These are phyloP conservation scores for Podospora appendiculata DNA, from an alignment of 495 filamentous ascomycete species.

Conservation along the genomic window DNA sequence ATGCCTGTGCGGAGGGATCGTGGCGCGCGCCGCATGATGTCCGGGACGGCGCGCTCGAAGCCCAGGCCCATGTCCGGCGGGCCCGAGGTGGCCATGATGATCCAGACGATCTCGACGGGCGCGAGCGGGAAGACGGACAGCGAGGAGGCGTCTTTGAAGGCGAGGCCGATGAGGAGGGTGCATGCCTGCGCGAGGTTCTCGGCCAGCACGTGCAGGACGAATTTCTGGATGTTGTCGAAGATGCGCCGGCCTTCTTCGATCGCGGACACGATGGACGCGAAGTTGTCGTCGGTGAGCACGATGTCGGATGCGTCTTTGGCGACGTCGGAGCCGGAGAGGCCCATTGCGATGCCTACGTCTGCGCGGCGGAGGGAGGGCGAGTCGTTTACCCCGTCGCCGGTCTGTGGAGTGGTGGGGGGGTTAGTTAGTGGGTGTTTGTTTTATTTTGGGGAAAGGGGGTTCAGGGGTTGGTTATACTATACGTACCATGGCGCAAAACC, in stretches of 20 bases:
- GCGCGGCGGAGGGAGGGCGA: conserved; percentile 67
- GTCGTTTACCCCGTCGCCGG: conserved; percentile 79
- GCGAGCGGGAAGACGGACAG: conserved; percentile 69
- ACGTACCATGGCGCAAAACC: conserved; percentile 48
- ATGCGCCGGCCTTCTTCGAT: conserved; percentile 68
- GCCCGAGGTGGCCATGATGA: conserved; percentile 69
- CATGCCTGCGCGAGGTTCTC: conserved; percentile 72
- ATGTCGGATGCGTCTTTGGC: conserved; percentile 83
- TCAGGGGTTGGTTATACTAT: background rate
- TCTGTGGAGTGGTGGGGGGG: conserved; percentile 16
- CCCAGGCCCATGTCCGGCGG: conserved; percentile 71
- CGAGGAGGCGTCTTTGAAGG: conserved; percentile 55
- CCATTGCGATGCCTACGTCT: conserved; percentile 84
- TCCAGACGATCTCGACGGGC: conserved; percentile 70
- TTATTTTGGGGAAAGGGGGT: background rate
- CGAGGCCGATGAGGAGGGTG: conserved; percentile 60
- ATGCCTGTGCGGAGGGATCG: conserved; percentile 57
- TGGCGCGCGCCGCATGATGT: conserved; percentile 65
- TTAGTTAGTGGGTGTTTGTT: background rate
- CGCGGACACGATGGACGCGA: conserved; percentile 66
- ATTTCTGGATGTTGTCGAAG: conserved; percentile 80
- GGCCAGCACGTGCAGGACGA: conserved; percentile 64
- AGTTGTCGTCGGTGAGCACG: conserved; percentile 83
- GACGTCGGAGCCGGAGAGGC: conserved; percentile 74
- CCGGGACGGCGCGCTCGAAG: conserved; percentile 58